Evolutionary conservation across 1,139 yeast genomes (phyloP), one percentile per base, ranked within the genome.

Genomic region (Kurtzmaniella quercitrusa): DNA sequence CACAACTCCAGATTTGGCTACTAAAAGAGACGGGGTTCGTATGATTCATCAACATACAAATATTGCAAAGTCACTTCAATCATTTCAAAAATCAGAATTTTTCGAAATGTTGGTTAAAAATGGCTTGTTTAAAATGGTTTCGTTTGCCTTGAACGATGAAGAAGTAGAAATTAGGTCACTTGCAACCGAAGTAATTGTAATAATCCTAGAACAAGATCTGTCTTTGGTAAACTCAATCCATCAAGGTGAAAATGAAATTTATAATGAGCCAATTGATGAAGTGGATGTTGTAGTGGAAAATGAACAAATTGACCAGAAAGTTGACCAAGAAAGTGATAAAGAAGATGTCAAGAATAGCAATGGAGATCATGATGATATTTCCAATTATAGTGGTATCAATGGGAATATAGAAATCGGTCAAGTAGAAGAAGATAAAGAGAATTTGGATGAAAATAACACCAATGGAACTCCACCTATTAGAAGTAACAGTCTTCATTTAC

Each of bases 121-220:
- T 43, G 97, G 97, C 0, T 66, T 93, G 25, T 79, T 88, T 53
- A 73, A 75, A 49, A 78, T 88, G 65, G 70, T 93, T 18, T 75
- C 77, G 42, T 89, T 81, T 69, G 94, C 96, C 0, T 70, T 90
- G 43, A 68, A 70, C 29, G 84, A 81, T 52, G 46, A 56, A 0
- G 72, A 72, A n/a, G 63, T 68, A 19, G 65, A 73, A 19, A 73
- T 81, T 12, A 69, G 94, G 47, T 81, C 82, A 2, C 60, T 88
- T 31, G 95, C 96, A 0, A 85, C 95, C 0, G 98, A 93, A 57
- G 67, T 90, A 11, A 77, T 93, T 27, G 85, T 88, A 10, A 72
- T 89, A 1, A 82, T 90, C 8, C 83, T 91, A 33, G 97, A 91
- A 50, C 91, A 87, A 53, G 97, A 90, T 57, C 84, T 88, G 2